Evolutionary conservation across 345 rosid genomes (phyloP), one percentile per base, ranked within the genome.

Genomic region (Salix udensis): DNA sequence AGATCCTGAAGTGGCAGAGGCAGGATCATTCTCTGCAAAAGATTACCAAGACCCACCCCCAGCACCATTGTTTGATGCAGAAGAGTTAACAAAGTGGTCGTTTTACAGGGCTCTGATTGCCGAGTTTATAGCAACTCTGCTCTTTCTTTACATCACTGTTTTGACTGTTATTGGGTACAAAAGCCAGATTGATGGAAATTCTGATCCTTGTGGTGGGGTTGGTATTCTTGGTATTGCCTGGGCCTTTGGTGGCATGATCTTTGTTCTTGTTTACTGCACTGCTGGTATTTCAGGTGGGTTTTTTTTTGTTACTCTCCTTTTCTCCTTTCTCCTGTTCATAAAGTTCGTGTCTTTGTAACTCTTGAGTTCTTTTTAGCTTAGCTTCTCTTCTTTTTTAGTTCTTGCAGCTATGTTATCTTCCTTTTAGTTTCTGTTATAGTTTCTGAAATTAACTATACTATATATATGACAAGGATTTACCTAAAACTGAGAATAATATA

Each of bases 221-320:
- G 97, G 96, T n/a, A 76, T 86, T 67, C 95, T 94, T 7, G 93
- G 97, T 12, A 89, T 94, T 19, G 91, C 98, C 28, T 94, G 95
- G 98, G 89, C 95, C 71, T 89, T 90, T 23, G 98, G 98, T 76
- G 97, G 97, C 82, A 91, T 91, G 96, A 88, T 91, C 82, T 91
- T 91, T 73, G 50, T 89, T 71, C 92, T 91, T 23, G 95, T 93
- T 66, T 93, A 93, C 84, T 94, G 95, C 87, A 94, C 94, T 30
- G 96, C 96, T 37, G 97, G 94, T 18, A 89, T 94, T 72, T 94
- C 98, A 28, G 94, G 98, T 90, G 26, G 12, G 66, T 74, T 44
- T 21, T 30, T 55, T 44, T 23, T 28, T 10, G n/a, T 2, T 28
- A 7, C 53, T 40, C 37, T 36, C 21, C 15, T 19, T 5, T 18